Percentiles rank a stretch among this genome's conserved stretches.
Conservation (phyloP, 768 basidiomycete genomes). For the Podaxis pistillaris region DNA sequence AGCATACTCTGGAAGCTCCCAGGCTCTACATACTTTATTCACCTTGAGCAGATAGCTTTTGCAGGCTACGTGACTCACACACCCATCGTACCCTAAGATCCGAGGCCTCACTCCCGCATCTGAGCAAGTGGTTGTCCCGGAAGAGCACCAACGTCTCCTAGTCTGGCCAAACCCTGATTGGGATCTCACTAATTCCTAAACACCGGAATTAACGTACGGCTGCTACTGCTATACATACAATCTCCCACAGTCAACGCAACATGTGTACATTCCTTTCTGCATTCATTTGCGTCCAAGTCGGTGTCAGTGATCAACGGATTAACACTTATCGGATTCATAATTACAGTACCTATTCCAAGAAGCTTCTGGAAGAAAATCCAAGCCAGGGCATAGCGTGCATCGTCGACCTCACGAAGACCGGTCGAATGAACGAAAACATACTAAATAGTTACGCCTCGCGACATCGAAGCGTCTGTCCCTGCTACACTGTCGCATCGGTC, state of each 20-base stretch:
- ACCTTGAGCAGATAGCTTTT: neutral
- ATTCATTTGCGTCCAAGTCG: neutral
- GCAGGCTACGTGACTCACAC: slow-evolving; percentile 5
- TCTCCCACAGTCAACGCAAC: slow-evolving; percentile 2
- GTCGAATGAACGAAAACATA: neutral
- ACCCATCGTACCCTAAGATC: slow-evolving; percentile 16
- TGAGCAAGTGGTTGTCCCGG: neutral
- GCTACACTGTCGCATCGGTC: neutral
- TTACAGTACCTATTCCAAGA: neutral
- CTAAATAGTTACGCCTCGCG: neutral
- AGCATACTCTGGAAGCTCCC: neutral
- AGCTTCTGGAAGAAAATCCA: neutral
- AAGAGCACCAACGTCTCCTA: neutral
- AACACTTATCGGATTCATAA: neutral
- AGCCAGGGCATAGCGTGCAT: neutral
- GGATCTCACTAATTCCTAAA: neutral
- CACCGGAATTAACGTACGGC: slow-evolving; percentile 1
- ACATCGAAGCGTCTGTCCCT: neutral
- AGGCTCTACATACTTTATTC: slow-evolving; percentile 4
- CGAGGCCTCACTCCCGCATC: slow-evolving; percentile 15
- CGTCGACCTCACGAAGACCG: neutral
- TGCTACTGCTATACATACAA: neutral
- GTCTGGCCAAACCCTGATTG: slow-evolving; percentile 4
- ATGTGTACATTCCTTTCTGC: neutral
- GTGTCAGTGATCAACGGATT: neutral